Evolutionary conservation across 495 filamentous ascomycete genomes (phyloP), one percentile per base, ranked within the genome.

Genomic region (Penicillium goetzii): DNA sequence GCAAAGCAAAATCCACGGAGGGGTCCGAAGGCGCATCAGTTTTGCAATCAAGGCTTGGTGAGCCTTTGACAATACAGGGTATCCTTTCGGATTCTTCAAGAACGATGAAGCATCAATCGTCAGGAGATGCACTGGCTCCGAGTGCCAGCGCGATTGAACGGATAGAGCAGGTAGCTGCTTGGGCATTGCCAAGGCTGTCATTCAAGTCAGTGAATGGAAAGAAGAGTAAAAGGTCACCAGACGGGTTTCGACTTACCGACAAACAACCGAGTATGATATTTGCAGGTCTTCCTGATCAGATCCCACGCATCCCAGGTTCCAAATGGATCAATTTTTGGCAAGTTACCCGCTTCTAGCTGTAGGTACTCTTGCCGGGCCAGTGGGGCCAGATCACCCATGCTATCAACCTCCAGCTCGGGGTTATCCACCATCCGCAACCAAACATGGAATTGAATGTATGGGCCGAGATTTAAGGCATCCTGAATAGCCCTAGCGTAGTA

Each of bases 221-320:
- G 52, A 52, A 21, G 33, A 17, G 5, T 7, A 51, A 21, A 17
- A 8, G 21, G 25, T 56, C 30, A 41, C 23, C 36, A 56, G 64
- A 63, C n/a, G 12, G 50, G 15, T 23, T 28, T 68, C 17, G 38
- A 80, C 92, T 81, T 89, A 98, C 94, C 93, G 77, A 97, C 86
- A 60, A 89, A 90, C 57, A 99, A 81, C 74, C 91, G 85, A 53
- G 83, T 71, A 74, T 89, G 88, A 68, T 98, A 97, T 78, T 86
- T 92, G 86, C 92, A 98, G 28, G 91, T 79, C 47, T 90, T 89
- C 58, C 96, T 81, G 66, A 98, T 91, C 36, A 86, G 79, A 74
- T 98, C 89, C 95, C 95, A 99, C 10, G 89, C 89, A 78, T 97
- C 94, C 96, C 95, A 99, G 8, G 88, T 83, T 33, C 86, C 88